Conservation (phyloP, 306 rosid species). For the Crataegus laevigata region DNA sequence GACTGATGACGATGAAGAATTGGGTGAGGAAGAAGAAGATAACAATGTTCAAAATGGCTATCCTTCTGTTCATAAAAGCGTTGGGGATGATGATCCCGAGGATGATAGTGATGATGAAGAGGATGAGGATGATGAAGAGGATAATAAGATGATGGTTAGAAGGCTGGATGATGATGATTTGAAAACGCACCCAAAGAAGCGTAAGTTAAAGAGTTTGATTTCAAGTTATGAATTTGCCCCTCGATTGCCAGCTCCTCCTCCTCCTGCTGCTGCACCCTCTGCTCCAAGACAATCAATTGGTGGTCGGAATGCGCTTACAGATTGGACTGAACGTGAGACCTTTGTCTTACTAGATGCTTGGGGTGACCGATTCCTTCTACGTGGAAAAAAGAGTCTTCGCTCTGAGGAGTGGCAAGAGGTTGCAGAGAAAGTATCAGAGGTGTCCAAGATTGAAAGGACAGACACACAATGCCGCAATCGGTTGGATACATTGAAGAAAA, state of each 20-base stretch:
- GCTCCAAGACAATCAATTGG: slow-evolving; percentile 50
- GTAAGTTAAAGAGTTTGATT: slow-evolving; percentile 64
- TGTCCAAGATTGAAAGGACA: slow-evolving; percentile 64
- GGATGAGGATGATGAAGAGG: slow-evolving; percentile 35
- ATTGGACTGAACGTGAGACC: slow-evolving; percentile 82
- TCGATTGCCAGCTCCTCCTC: slow-evolving; percentile 34
- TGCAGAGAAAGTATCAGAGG: slow-evolving; percentile 72
- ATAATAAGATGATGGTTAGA: slow-evolving; percentile 20
- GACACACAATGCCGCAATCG: slow-evolving; percentile 85
- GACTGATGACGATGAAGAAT: slow-evolving; percentile 35
- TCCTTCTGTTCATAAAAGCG: slow-evolving; percentile 19
- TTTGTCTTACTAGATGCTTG: slow-evolving; percentile 74
- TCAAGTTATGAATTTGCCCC: slow-evolving; percentile 77
- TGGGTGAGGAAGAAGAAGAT: slow-evolving; percentile 45
- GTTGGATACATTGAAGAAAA: slow-evolving; percentile 80
- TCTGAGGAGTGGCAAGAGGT: slow-evolving; percentile 93
- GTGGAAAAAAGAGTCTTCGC: slow-evolving; percentile 83
- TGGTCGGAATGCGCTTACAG: slow-evolving; percentile 63
- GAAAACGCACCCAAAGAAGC: slow-evolving; percentile 61
- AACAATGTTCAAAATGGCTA: slow-evolving; percentile 38
- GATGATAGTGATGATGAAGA: slow-evolving; percentile 23
- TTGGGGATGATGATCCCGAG: slow-evolving; percentile 4
- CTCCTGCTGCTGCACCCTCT: slow-evolving; percentile 25
- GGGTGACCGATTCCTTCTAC: slow-evolving; percentile 79
- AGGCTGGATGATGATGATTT: slow-evolving; percentile 39